Evolutionary conservation across 1,284 basidiomycete species (phyloP), one percentile per base, ranked within the genome.

Genomic region (Puccinia sorghi): DNA sequence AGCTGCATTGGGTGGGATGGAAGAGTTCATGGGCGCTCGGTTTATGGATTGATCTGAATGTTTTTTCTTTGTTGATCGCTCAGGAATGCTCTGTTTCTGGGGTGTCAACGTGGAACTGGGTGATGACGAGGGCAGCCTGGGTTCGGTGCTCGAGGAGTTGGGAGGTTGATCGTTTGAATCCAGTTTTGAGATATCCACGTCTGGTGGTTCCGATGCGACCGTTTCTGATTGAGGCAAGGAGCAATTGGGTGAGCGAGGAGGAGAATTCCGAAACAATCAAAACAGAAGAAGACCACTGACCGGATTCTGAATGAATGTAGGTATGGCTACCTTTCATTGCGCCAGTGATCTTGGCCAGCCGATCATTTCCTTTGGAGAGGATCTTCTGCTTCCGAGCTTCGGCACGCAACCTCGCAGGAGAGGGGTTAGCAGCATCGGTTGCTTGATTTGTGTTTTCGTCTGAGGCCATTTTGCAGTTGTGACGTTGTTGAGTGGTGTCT

Each of bases 301-400:
- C 71, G 25, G 57, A 5, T 73, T 73, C 59, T 50, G 75, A 37
- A 22, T 50, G 52, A 54, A 43, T 20, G 66, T 50, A 70, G 66
- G 25, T n/a, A 12, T 79, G 69, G 46, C 56, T 57, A 52, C 69
- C 50, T 56, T 79, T 79, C 76, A 79, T 79, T 27, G 76, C 76
- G 9, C 76, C 76, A 43, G 76, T 79, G 32, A 79, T 79, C 48
- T 79, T 79, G 20, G 76, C 76, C 43, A 79, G 61, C 15, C 76
- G 66, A 64, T 72, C 76, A 54, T 72, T 79, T 79, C 76, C 76
- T 43, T 71, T 69, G 8, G 57, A 50, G 22, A 79, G 67, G n/a
- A 79, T 59, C 43, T 72, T 79, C 61, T 72, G 69, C 46, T 79
- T 79, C 37, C 76, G 66, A 41, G 76, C 76, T 72, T 79, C 76